Base-by-base conservation (phyloP, 2,329 filamentous ascomycete genomes). In the Fusarium dlaminii region DNA sequence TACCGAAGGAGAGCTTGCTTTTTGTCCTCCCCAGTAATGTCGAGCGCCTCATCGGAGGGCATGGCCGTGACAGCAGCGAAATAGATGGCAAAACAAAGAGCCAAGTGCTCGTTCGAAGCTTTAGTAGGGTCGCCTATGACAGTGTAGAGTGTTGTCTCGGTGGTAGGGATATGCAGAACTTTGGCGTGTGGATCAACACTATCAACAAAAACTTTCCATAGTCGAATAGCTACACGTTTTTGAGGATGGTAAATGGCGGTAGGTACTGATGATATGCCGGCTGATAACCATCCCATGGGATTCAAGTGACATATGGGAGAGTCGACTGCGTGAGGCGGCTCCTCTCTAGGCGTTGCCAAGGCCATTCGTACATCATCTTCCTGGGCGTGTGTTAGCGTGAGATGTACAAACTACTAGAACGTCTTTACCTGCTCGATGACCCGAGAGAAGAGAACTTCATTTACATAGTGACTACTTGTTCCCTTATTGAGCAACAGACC, bases 51-150 rank as follows among this genome's bases (percentile, higher is more conserved):
- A 3, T 82, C 78, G 1, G 77, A 67, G 1, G 75, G 66, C 4
- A 89, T 77, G 55, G 84, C 86, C 1, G 83, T 64, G 6, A 87
- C 76, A 0, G 88, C 77, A 8, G 85, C 81, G 70, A 82, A 86
- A 70, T 90, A 90, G 20, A 90, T 86, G 63, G 84, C 79, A 60
- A 84, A 87, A 66, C 84, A 84, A 9, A 87, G 76, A 0, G 85
- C 85, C 12, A 82, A 14, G 2, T 66, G 66, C 7, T 82, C 81
- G 1, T 69, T 61, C 0, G 77, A 66, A 1, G 81, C 80, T 5
- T 64, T 63, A 1, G 39, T 56, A 2, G 82, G 81, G 30, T 82
- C 71, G 24, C 78, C 72, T 12, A 80, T 75, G 6, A 77, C 80
- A 0, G 81, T 82, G 58, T 81, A 83, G 8, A 83, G 46, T 11